A percentile compares a stretch with the other conserved stretches of the same genome.
Conservation (phyloP, 2,329 filamentous ascomycete genomes). For the Teratosphaeria epicoccoides region DNA sequence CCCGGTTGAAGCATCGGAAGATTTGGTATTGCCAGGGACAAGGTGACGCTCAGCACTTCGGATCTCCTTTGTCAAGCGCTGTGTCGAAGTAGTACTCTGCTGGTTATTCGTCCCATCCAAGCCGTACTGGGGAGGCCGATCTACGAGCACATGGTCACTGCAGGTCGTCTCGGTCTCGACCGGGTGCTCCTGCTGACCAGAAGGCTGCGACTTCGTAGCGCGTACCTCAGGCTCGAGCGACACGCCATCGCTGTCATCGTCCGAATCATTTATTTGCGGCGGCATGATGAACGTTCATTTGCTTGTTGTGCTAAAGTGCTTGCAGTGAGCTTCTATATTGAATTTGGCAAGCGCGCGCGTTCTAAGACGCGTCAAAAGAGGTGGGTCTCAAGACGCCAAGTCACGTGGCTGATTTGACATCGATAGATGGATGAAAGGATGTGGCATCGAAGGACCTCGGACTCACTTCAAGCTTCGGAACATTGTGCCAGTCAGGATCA, state of each 20-base stretch:
- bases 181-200: background rate
- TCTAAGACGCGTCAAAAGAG: background rate
- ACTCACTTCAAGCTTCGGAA: background rate
- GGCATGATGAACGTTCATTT: background rate
- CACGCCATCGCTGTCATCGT: constrained; percentile 12
- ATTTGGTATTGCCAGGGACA: constrained; percentile 7
- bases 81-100: constrained; percentile 15
- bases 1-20: constrained; percentile 9
- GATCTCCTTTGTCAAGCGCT: constrained; percentile 15
- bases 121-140: background rate
- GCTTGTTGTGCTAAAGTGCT: background rate
- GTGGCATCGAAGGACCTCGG: background rate
- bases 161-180: background rate
- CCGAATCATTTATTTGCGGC: constrained; percentile 11
- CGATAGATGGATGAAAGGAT: background rate
- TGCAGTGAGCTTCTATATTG: background rate
- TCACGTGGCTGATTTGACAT: background rate
- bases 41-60: constrained; percentile 15
- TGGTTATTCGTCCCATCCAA: constrained; percentile 6
- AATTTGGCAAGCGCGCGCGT: background rate
- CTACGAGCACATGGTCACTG: no score
- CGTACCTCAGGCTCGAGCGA: constrained; percentile 4
- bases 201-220: background rate
- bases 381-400: background rate
- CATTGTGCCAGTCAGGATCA: background rate